Evolutionary conservation across 2,329 filamentous ascomycete species (phyloP), one percentile per base, ranked within the genome.

Genomic region (Cytospora paraplurivora): DNA sequence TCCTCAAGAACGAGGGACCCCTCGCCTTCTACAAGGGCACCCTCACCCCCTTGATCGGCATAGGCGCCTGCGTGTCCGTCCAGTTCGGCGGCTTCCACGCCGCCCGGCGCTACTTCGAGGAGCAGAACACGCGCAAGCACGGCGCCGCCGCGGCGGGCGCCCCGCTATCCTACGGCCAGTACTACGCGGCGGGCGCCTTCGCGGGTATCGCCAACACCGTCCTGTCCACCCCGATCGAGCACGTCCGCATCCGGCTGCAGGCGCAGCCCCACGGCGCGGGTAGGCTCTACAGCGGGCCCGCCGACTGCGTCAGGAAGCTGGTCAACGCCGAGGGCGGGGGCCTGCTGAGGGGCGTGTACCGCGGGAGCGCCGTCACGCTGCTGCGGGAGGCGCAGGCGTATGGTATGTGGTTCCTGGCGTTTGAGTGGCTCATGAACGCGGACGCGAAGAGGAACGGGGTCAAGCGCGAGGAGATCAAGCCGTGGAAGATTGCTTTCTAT

Each of bases 21-120:
- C 79, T 91, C 13, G 95, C 95, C 63, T 99, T 99, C 82, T 99
- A 99, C 86, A 99, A 99, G 79, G 95, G 95, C 72, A 98, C 95
- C 0, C 82, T 99, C 62, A 98, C 95, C 6, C 95, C 95, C 0
- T 83, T 99, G 62, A 86, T 99, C 63, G 95, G 95, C 69, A 98
- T 99, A 73, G 95, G 95, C 70, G 95, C 95, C 70, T 99, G 95
- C 76, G 93, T 95, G 53, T 97, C 93, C n/a, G 90, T 99, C 71
- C 95, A 99, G 81, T 99, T 99, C 76, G 95, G 93, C 67, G 95
- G 91, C 71, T 99, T 98, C 83, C 93, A 97, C 82, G 89, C 90
- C 73, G 93, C 94, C 10, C 91, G 92, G 65, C 91, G 95, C 65
- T 89, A 85, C 72, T 88, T 99, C 74, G 94, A 98, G 79, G 80